These are phyloP conservation scores for Myxozyma mucilagina DNA, from an alignment of 805 yeast genomes.

Conservation along the genomic window DNA sequence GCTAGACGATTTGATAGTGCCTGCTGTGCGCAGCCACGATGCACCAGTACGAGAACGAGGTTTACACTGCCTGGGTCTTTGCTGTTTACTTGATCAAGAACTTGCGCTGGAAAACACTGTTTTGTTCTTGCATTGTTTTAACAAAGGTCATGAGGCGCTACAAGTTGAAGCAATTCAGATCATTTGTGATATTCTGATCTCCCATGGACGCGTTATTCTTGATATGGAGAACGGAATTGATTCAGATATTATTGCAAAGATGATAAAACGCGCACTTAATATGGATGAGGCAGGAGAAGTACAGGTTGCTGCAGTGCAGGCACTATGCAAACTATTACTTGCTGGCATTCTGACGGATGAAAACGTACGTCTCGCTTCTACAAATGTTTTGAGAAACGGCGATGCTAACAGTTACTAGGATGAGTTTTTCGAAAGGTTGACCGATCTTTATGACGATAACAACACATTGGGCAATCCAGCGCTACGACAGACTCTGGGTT, in stretches of 20 bases:
- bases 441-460: conserved; percentile 65
- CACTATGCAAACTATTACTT: conserved; percentile 76
- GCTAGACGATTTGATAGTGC: conserved; percentile 73
- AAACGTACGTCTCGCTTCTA: conserved; percentile 41
- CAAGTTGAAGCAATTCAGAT: conserved; percentile 65
- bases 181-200: conserved; percentile 74
- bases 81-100: conserved; percentile 65
- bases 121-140: conserved; percentile 66
- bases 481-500: conserved; percentile 75
- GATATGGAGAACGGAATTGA: conserved; percentile 43
- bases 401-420: neutral
- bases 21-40: conserved; percentile 67
- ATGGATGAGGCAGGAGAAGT: conserved; percentile 51
- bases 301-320: conserved; percentile 82
- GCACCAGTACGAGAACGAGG: conserved; percentile 63
- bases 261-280: conserved; percentile 40
- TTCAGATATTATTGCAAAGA: conserved; percentile 36
- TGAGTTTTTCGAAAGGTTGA: conserved; percentile 5
- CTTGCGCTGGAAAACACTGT: conserved; percentile 65
- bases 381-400: neutral
- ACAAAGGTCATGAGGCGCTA: conserved; percentile 64
- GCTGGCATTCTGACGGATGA: conserved; percentile 73
- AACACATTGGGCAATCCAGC: conserved; percentile 60
- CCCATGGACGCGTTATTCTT: conserved; percentile 70
- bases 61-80: conserved; percentile 72